Conservation (phyloP, 192 early-diverging fungal genomes). For the Linnemannia elongata region DNA sequence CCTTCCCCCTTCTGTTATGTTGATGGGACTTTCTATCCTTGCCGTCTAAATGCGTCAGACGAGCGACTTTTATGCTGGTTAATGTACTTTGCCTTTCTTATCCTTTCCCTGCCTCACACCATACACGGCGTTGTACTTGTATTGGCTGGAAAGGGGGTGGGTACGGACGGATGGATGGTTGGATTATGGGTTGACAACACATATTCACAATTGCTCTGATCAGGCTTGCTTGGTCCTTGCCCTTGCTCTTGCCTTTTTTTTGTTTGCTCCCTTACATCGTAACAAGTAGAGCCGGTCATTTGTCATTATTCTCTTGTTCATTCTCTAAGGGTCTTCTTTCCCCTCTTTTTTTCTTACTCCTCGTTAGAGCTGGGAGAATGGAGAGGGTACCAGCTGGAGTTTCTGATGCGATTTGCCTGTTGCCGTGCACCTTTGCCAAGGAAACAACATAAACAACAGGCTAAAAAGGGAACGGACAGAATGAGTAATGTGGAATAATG, state of each 20-base stretch:
- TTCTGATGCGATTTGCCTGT: too few relatives aligned
- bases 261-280: background rate
- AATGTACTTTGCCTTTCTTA: background rate
- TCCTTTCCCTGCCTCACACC: background rate
- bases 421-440: too few relatives aligned
- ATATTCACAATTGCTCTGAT: slow-evolving; percentile 19
- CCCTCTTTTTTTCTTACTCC: background rate
- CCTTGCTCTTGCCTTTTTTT: background rate
- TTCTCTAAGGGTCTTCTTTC: too few relatives aligned
- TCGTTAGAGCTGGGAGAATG: background rate
- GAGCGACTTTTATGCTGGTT: background rate
- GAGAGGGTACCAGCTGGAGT: too few relatives aligned
- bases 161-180: background rate
- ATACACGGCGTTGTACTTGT: background rate
- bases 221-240: background rate
- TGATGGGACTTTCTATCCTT: background rate
- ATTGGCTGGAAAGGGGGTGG: too few relatives aligned
- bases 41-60: background rate
- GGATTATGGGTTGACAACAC: background rate
- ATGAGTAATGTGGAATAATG: too few relatives aligned
- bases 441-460: too few relatives aligned
- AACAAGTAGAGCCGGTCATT: too few relatives aligned
- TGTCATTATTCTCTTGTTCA: too few relatives aligned
- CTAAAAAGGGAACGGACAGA: too few relatives aligned
- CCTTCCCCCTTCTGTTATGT: too few relatives aligned